Conservation (phyloP, 2,329 filamentous ascomycete genomes). For the Ophiostoma triangulosporum region DNA sequence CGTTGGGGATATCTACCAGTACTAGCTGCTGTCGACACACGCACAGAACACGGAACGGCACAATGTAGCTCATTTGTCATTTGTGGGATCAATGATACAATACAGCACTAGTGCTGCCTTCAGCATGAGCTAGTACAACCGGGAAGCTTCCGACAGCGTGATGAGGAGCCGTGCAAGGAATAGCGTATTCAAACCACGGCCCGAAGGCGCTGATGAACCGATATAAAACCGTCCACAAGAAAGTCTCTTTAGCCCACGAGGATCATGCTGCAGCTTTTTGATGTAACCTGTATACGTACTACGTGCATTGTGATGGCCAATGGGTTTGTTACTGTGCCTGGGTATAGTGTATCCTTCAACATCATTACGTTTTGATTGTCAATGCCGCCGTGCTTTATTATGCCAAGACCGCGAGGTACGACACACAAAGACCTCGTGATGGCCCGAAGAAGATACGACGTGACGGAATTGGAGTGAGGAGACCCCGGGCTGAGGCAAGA, state of each 20-base stretch:
- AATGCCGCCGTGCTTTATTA: too few relatives aligned
- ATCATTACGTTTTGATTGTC: neutral
- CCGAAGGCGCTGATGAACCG: neutral
- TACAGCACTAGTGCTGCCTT: too few relatives aligned
- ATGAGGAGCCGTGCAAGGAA: neutral
- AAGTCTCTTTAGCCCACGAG: constrained; percentile 7
- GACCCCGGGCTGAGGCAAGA: neutral
- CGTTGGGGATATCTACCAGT: too few relatives aligned
- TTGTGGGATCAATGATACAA: too few relatives aligned
- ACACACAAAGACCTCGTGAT: too few relatives aligned
- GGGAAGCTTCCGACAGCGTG: neutral
- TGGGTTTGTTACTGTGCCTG: neutral
- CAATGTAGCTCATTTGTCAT: too few relatives aligned
- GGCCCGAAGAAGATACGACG: too few relatives aligned
- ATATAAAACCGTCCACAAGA: neutral
- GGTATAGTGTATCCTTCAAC: neutral
- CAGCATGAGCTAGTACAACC: too few relatives aligned
- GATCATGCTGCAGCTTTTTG: neutral
- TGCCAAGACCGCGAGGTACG: too few relatives aligned
- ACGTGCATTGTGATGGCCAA: neutral
- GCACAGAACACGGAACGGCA: too few relatives aligned
- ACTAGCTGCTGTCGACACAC: too few relatives aligned
- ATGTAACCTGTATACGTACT: neutral
- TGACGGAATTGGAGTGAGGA: neutral
- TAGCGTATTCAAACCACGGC: neutral